phyloP scores from a whole-genome alignment of 345 rosid genomes.

The Isatis tinctoria region DNA sequence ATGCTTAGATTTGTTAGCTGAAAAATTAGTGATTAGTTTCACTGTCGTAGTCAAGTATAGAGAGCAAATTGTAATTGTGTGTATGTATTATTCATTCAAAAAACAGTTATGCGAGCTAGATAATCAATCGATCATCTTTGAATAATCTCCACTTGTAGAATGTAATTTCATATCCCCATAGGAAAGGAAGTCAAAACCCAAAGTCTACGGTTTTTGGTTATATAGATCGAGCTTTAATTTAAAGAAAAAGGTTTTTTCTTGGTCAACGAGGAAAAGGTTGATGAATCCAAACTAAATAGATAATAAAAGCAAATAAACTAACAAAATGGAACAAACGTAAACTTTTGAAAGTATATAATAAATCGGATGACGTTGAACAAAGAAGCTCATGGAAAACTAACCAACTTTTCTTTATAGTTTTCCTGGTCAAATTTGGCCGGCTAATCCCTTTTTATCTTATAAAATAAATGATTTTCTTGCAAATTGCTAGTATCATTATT shows the following conservation, averaged over 20 bases:
- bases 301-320: neutral
- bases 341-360: constrained; percentile 27
- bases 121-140: neutral
- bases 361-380: constrained; percentile 20
- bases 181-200: constrained; percentile 16
- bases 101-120: neutral
- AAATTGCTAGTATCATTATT: constrained; percentile 12
- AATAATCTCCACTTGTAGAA: neutral
- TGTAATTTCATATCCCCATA: neutral
- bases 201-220: neutral
- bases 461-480: neutral
- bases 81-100: neutral
- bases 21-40: neutral
- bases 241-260: neutral
- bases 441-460: neutral
- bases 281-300: constrained; percentile 5
- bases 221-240: neutral
- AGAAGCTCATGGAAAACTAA: constrained; percentile 21
- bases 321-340: constrained; percentile 26
- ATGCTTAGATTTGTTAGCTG: neutral
- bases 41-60: neutral
- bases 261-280: constrained; percentile 17
- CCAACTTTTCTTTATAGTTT: constrained; percentile 19
- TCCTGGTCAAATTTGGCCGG: constrained; percentile 27
- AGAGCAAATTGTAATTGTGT: neutral